A percentile compares a stretch with the other conserved stretches of the same genome.
Conservation (phyloP, 192 early-diverging fungal species). For the Gamsiella multidivaricata region DNA sequence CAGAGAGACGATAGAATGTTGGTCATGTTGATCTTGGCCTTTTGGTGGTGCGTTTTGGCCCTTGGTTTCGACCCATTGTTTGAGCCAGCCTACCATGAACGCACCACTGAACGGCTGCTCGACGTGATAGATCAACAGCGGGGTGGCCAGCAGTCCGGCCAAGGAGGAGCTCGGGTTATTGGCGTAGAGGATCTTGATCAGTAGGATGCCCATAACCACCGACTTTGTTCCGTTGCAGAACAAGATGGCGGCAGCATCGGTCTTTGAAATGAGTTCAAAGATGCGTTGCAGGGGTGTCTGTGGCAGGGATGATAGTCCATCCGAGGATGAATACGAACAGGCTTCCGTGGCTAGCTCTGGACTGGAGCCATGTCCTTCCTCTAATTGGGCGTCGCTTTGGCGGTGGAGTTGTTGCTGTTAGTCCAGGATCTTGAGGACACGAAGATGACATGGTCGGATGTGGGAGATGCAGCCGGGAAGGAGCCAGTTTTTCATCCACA, state of each 20-base stretch:
- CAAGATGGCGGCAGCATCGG: slow-evolving; percentile 73
- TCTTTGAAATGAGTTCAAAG: slow-evolving; percentile 50
- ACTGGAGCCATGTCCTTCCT: slow-evolving; percentile 1
- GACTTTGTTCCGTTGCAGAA: slow-evolving; percentile 81
- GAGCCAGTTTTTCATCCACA: slow-evolving; percentile 71
- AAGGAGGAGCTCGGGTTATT: slow-evolving; percentile 55
- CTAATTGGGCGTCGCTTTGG: slow-evolving; percentile 26
- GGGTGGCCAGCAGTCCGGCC: slow-evolving; percentile 69
- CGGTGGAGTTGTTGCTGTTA: slow-evolving; percentile 5
- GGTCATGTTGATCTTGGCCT: too few species aligned
- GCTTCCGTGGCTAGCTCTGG: background rate
- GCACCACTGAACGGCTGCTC: slow-evolving; percentile 75
- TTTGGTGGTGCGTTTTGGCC: too few species aligned
- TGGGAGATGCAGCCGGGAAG: slow-evolving; percentile 59
- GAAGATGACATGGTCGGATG: slow-evolving; percentile 53
- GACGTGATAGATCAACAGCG: slow-evolving; percentile 78
- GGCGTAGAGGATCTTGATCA: slow-evolving; percentile 77
- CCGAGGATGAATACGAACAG: background rate
- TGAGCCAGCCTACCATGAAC: slow-evolving; percentile 65
- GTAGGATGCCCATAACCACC: slow-evolving; percentile 78
- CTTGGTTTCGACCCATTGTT: slow-evolving; percentile 68
- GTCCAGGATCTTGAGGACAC: slow-evolving; percentile 45
- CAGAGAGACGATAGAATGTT: too few species aligned
- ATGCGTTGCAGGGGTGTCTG: slow-evolving; percentile 15
- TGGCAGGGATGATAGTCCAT: slow-evolving; percentile 6